phyloP scores from a whole-genome alignment of 2,329 filamentous ascomycete species.

The Sclerotinia borealis region DNA sequence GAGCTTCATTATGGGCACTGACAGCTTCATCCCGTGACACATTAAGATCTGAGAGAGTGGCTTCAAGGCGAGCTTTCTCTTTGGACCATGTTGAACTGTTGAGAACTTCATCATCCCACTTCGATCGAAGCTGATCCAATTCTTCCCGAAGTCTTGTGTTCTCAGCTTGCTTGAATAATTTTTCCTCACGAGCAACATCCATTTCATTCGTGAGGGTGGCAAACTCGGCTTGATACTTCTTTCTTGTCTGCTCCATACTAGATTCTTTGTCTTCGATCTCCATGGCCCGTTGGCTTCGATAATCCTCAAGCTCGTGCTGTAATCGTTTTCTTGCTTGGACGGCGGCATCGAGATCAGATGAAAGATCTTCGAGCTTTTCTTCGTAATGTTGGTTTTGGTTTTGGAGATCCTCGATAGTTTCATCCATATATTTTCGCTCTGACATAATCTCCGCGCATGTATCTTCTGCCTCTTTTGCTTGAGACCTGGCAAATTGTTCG shows the following conservation, averaged over 20 bases:
- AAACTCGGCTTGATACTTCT: constrained; percentile 95
- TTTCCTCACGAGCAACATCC: constrained; percentile 86
- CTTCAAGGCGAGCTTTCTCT: constrained; percentile 87
- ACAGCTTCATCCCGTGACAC: constrained; percentile 92
- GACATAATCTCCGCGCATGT: constrained; percentile 85
- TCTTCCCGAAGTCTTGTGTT: constrained; percentile 89
- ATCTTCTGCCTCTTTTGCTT: constrained; percentile 86
- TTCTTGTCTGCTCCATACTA: constrained; percentile 92
- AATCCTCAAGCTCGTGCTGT: constrained; percentile 96
- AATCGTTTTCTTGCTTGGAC: constrained; percentile 88
- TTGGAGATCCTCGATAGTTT: constrained; percentile 81
- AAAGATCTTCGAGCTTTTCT: constrained; percentile 84
- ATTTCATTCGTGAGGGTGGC: constrained; percentile 85
- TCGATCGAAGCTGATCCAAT: constrained; percentile 85
- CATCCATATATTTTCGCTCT: constrained; percentile 85
- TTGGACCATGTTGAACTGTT: constrained; percentile 98
- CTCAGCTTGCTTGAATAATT: constrained; percentile 77
- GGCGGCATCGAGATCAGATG: constrained; percentile 79
- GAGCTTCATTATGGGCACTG: constrained; percentile 88
- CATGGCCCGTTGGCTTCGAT: constrained; percentile 87
- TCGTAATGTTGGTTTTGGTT: constrained; percentile 84
- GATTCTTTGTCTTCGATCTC: constrained; percentile 96
- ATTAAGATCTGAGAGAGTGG: constrained; percentile 80
- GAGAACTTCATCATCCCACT: constrained; percentile 97
- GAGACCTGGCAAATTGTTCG: constrained; percentile 88